A percentile compares a stretch with the other conserved stretches of the same genome.
Conservation (phyloP, 73 alveolate species). For the Breviolum minutum region DNA sequence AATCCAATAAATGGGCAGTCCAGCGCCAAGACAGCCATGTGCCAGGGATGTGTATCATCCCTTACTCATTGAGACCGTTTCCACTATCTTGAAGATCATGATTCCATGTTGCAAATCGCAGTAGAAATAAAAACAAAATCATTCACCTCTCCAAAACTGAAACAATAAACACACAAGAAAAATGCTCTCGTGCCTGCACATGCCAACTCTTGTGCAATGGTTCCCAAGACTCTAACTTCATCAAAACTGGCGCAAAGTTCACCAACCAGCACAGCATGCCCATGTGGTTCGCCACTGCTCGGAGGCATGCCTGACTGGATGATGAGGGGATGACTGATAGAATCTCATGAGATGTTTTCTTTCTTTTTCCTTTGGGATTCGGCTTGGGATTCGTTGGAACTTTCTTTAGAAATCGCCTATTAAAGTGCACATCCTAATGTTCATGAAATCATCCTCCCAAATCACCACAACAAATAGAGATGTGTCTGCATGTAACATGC, state of each 20-base stretch:
- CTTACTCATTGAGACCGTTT: no score
- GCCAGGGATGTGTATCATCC: no score
- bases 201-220: slow-evolving; percentile 20
- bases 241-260: slow-evolving; percentile 12
- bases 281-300: slow-evolving; percentile 26
- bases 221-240: background rate
- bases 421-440: no score
- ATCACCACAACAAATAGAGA: no score
- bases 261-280: slow-evolving; percentile 35
- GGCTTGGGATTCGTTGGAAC: background rate
- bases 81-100: no score
- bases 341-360: background rate
- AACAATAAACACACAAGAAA: background rate
- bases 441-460: no score
- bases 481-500: no score
- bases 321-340: no score
- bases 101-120: no score
- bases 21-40: background rate
- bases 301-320: slow-evolving; percentile 22
- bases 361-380: background rate
- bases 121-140: no score
- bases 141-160: background rate
- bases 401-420: no score
- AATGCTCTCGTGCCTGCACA: background rate
- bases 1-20: background rate